Percentiles rank a stretch among this genome's conserved stretches.
Evolutionary conservation across 768 basidiomycete genomes (phyloP).

Genomic region (Cytidiella melzeri): DNA sequence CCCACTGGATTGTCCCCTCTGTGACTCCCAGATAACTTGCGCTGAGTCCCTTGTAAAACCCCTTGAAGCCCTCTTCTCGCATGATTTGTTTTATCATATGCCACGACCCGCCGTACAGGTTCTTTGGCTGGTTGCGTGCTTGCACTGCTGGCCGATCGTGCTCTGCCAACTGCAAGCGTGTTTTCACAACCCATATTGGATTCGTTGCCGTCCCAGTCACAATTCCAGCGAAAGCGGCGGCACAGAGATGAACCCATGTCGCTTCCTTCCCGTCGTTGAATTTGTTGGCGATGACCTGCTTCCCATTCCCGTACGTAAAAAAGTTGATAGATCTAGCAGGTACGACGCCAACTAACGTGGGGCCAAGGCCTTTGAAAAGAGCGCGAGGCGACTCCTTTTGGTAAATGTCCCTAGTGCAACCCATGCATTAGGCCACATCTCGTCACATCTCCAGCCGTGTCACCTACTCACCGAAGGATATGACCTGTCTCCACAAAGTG

Average conservation of each 20-base stretch:
- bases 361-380: slow-evolving; percentile 90
- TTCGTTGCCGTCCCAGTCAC: slow-evolving; percentile 88
- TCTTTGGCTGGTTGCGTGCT: slow-evolving; percentile 12
- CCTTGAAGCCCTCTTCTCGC: slow-evolving; percentile 73
- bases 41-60: slow-evolving; percentile 92
- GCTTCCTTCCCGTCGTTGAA: slow-evolving; percentile 83
- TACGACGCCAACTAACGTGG: slow-evolving; percentile 90
- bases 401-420: slow-evolving; percentile 71
- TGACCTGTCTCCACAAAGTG: slow-evolving; percentile 94
- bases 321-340: slow-evolving; percentile 98
- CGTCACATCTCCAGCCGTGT: not conserved
- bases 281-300: slow-evolving; percentile 76
- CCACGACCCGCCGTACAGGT: slow-evolving; percentile 47
- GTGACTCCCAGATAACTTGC: slow-evolving; percentile 95
- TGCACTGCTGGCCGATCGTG: slow-evolving; percentile 6
- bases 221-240: slow-evolving; percentile 84
- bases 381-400: slow-evolving; percentile 82
- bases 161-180: slow-evolving; percentile 77
- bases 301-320: slow-evolving; percentile 96
- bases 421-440: not conserved
- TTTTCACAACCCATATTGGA: slow-evolving; percentile 99
- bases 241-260: slow-evolving; percentile 75
- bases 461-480: slow-evolving; percentile 65
- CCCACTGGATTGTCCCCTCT: slow-evolving; percentile 97
- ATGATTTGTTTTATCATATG: slow-evolving; percentile 67